A percentile compares a stretch with the other conserved stretches of the same genome.
Evolutionary conservation across 192 early-diverging fungal genomes (phyloP).

Genomic region (Mortierella alpina): DNA sequence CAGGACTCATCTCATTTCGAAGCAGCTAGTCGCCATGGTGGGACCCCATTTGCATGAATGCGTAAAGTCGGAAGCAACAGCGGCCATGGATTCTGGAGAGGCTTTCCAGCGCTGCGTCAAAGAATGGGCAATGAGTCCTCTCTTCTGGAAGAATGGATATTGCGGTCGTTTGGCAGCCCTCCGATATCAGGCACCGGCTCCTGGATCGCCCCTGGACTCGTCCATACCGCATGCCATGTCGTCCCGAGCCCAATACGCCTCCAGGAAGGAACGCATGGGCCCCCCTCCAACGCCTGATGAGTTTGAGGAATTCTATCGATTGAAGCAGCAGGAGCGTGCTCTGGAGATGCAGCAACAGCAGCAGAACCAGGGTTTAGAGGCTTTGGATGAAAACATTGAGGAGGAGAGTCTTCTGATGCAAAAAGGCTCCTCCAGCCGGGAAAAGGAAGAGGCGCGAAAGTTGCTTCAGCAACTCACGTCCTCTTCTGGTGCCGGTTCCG

Average conservation of each 20-base stretch:
- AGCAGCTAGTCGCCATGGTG: constrained; percentile 32
- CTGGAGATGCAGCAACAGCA: constrained; percentile 2
- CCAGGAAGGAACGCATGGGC: constrained; percentile 11
- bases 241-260: not conserved
- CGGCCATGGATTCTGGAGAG: constrained; percentile 12
- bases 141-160: constrained; percentile 49
- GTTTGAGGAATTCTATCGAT: constrained; percentile 25
- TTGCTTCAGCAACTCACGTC: constrained; percentile 5
- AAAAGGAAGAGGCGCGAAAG: not conserved
- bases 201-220: not conserved
- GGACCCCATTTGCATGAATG: constrained; percentile 46
- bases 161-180: constrained; percentile 37
- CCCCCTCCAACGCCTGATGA: constrained; percentile 14
- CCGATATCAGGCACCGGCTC: constrained; percentile 25
- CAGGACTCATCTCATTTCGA: constrained; percentile 38
- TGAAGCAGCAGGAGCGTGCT: constrained; percentile 29
- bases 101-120: constrained; percentile 34
- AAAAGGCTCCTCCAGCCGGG: not conserved
- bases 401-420: not conserved
- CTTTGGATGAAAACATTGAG: not conserved
- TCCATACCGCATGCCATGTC: not conserved
- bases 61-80: not conserved
- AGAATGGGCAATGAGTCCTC: constrained; percentile 29
- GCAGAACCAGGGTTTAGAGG: not conserved
- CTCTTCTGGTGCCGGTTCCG: not conserved